phyloP scores from a whole-genome alignment of 495 filamentous ascomycete species.

The Cairneyella variabilis region DNA sequence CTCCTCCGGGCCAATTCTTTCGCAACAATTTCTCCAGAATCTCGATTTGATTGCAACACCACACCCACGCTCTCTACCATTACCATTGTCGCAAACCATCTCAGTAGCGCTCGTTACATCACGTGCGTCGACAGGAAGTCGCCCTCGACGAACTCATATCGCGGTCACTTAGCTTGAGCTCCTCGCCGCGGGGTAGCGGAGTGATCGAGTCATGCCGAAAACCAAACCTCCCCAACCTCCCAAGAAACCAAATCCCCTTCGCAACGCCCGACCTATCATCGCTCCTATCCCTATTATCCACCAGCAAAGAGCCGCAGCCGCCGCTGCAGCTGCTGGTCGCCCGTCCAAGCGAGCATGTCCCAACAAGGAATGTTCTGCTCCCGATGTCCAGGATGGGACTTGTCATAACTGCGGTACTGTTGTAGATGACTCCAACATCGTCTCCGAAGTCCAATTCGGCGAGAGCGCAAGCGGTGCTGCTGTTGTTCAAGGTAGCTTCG shows the following conservation, averaged over 20 bases:
- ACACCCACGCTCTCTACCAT: too few species aligned
- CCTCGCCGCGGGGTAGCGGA: constrained; percentile 15
- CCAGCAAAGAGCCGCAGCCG: constrained; percentile 8
- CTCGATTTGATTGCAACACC: too few species aligned
- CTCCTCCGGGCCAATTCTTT: too few species aligned
- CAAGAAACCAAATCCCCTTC: constrained; percentile 14
- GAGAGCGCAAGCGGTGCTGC: constrained; percentile 80
- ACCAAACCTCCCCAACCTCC: neutral
- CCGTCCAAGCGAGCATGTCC: constrained; percentile 25
- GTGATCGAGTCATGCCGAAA: neutral
- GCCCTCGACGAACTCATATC: too few species aligned
- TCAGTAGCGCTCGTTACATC: too few species aligned
- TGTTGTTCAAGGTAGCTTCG: constrained; percentile 83
- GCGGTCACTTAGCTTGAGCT: too few species aligned
- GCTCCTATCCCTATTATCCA: constrained; percentile 8
- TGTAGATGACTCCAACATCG: constrained; percentile 78
- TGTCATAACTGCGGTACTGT: constrained; percentile 83
- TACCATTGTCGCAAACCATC: too few species aligned
- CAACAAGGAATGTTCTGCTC: constrained; percentile 34
- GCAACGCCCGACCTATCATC: constrained; percentile 15
- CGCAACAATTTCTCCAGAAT: too few species aligned
- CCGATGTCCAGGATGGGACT: constrained; percentile 49
- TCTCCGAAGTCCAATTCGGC: constrained; percentile 85
- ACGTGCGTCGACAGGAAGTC: too few species aligned
- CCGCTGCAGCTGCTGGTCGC: constrained; percentile 9